Evolutionary conservation across 306 rosid genomes (phyloP).

Genomic region (Casuarina equisetifolia): DNA sequence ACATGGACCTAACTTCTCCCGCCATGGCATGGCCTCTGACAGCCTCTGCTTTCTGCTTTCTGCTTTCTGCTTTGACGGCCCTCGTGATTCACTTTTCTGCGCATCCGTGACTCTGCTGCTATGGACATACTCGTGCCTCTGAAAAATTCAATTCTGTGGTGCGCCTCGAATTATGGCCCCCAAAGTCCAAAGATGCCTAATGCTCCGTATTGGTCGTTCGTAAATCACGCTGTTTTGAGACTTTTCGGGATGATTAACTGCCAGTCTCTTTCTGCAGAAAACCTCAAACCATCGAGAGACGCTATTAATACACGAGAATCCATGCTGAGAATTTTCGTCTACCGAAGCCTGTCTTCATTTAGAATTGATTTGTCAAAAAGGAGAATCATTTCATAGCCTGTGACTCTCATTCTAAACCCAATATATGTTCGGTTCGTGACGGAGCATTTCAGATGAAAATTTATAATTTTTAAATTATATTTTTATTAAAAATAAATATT

Average conservation of each 20-base stretch:
- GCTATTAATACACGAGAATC: no score
- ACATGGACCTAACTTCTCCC: constrained; percentile 15
- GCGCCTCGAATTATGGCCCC: constrained; percentile 41
- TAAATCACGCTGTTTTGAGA: constrained; percentile 30
- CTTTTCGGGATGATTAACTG: constrained; percentile 14
- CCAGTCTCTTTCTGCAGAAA: background rate
- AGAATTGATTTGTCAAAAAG: no score
- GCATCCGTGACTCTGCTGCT: constrained; percentile 54
- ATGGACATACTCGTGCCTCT: constrained; percentile 34
- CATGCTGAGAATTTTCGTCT: no score
- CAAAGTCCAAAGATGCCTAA: constrained; percentile 21
- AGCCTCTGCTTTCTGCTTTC: constrained; percentile 3
- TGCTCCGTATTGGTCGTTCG: constrained; percentile 22
- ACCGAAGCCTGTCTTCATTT: no score
- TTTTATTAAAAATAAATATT: no score
- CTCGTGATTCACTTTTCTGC: constrained; percentile 47
- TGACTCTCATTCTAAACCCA: no score
- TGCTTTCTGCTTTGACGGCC: constrained; percentile 16
- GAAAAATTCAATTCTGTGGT: background rate
- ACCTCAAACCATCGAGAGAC: background rate
- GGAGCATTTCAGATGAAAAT: no score
- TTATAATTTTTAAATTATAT: no score
- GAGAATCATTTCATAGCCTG: no score
- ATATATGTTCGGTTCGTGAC: no score
- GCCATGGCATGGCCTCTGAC: background rate